Evolutionary conservation across 1,139 yeast genomes (phyloP).

Genomic region (Protomyces macrosporus): DNA sequence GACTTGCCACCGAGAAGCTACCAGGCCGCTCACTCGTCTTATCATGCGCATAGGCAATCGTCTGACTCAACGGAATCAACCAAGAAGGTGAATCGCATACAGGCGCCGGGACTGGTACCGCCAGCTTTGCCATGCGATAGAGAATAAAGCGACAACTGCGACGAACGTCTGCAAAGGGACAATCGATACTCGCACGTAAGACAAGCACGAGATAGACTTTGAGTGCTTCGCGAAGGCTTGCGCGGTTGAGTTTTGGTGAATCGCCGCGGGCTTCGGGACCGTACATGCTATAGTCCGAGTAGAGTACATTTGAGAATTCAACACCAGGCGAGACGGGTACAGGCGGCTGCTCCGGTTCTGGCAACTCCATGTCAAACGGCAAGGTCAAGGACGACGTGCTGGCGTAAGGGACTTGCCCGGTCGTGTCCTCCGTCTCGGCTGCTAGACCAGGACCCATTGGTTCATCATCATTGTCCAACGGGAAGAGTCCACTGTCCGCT

Average conservation of each 20-base stretch:
- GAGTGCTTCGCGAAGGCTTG: not conserved
- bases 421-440: not conserved
- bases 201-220: slow-evolving; percentile 17
- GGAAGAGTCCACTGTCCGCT: not conserved
- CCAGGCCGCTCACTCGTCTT: slow-evolving; percentile 3
- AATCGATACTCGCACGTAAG: slow-evolving; percentile 24
- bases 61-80: slow-evolving; percentile 15
- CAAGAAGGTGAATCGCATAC: slow-evolving; percentile 22
- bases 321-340: not conserved
- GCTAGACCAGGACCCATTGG: not conserved
- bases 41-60: slow-evolving; percentile 22
- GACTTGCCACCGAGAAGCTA: not conserved
- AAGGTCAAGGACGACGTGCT: not conserved
- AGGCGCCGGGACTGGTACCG: slow-evolving; percentile 18
- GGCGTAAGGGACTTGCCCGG: not conserved
- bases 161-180: slow-evolving; percentile 27
- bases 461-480: slow-evolving; percentile 12
- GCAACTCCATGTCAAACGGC: not conserved
- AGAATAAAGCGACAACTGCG: slow-evolving; percentile 14
- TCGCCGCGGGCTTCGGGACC: not conserved
- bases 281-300: slow-evolving; percentile 22
- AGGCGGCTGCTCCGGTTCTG: not conserved
- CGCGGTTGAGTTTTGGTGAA: not conserved
- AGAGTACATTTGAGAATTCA: not conserved
- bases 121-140: slow-evolving; percentile 10